Evolutionary conservation across 2,329 filamentous ascomycete genomes (phyloP).

Genomic region (Fusarium sulawesiense): DNA sequence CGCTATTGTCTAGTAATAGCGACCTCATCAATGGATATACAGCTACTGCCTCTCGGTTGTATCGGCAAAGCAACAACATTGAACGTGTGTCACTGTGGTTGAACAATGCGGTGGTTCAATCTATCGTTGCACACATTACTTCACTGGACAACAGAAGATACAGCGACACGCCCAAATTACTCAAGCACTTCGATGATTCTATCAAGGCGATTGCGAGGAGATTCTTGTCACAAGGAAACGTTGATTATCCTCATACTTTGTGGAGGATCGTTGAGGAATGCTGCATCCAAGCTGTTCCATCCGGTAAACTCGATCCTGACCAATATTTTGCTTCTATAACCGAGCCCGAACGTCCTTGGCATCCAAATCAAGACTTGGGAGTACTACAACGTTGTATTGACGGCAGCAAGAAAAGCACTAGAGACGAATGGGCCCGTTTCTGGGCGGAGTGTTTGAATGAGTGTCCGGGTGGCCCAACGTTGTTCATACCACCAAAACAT

Average conservation of each 20-base stretch:
- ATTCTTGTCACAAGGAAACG: not conserved
- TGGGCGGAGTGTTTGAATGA: not conserved
- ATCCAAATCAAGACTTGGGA: not conserved
- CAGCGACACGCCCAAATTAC: not conserved
- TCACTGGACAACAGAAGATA: not conserved
- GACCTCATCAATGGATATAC: not conserved
- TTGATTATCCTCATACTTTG: not conserved
- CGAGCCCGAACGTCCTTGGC: too few relatives aligned
- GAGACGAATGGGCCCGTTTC: not conserved
- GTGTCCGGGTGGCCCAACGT: not conserved
- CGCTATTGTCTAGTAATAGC: not conserved
- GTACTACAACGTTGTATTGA: not conserved
- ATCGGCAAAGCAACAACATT: not conserved
- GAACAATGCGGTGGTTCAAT: too few relatives aligned
- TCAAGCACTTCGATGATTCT: not conserved
- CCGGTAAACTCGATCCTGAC: not conserved
- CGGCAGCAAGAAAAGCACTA: not conserved
- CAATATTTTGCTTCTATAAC: not conserved
- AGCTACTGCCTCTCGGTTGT: rapidly evolving
- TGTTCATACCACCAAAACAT: not conserved
- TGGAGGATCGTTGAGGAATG: not conserved
- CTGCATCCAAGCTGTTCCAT: not conserved
- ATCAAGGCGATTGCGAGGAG: not conserved
- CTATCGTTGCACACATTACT: too few relatives aligned
- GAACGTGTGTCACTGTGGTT: too few relatives aligned